Evolutionary conservation across 257 asterid species (phyloP).

Genomic region (Datura wrightii): DNA sequence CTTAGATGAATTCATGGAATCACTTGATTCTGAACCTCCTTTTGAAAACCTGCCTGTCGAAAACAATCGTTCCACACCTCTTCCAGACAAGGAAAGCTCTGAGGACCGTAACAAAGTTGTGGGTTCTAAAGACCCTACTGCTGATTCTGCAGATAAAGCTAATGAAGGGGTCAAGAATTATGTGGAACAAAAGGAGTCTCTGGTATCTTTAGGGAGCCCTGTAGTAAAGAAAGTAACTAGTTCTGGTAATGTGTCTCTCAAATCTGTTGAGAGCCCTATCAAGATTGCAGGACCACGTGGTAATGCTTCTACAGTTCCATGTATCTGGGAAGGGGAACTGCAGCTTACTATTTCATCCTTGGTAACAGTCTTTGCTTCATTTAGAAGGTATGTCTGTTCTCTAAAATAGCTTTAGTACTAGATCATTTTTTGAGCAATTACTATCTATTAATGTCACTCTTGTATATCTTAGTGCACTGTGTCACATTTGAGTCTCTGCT

Average conservation of each 20-base stretch:
- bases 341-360: conserved; percentile 69
- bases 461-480: neutral
- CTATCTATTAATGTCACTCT: conserved; percentile 17
- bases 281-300: neutral
- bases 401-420: neutral
- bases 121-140: conserved; percentile 47
- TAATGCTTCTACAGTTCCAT: conserved; percentile 43
- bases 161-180: conserved; percentile 42
- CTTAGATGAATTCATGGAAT: conserved; percentile 95
- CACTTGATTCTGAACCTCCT: conserved; percentile 93
- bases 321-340: conserved; percentile 76
- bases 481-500: neutral
- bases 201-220: conserved; percentile 42
- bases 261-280: conserved; percentile 11
- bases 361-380: conserved; percentile 61
- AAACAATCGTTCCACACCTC: conserved; percentile 44
- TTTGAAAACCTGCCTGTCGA: conserved; percentile 67
- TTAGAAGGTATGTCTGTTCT: conserved; percentile 62
- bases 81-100: conserved; percentile 47
- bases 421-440: neutral
- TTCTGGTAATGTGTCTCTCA: neutral
- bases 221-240: conserved; percentile 43
- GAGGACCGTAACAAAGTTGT: conserved; percentile 38
- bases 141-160: conserved; percentile 46
- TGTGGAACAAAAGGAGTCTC: conserved; percentile 30